Evolutionary conservation across 2,329 filamentous ascomycete genomes (phyloP).

Genomic region (Colletotrichum magnum): DNA sequence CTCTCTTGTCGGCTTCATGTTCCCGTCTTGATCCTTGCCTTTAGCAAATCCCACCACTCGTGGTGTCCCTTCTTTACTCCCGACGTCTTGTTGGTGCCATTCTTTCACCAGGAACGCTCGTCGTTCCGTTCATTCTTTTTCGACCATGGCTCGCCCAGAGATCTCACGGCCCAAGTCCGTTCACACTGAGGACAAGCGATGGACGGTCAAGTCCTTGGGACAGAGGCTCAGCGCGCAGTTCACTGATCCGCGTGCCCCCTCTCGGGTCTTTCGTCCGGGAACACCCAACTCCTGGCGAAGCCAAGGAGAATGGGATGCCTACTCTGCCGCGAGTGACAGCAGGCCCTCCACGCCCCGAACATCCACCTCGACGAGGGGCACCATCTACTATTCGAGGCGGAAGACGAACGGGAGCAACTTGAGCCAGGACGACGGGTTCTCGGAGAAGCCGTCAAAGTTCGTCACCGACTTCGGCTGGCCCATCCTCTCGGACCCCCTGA

Average conservation of each 20-base stretch:
- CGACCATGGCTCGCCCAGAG: conserved; percentile 7
- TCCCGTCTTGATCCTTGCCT: too few relatives aligned
- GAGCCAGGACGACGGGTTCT: background rate
- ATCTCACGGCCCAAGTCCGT: conserved; percentile 9
- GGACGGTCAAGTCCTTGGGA: background rate
- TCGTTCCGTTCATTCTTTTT: too few relatives aligned
- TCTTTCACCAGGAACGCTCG: conserved; percentile 10
- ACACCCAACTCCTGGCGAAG: conserved; percentile 24
- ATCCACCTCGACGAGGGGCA: conserved; percentile 2
- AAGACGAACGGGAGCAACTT: too few relatives aligned
- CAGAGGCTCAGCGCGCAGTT: background rate
- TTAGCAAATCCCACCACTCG: background rate
- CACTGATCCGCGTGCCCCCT: background rate
- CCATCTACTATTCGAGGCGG: too few relatives aligned
- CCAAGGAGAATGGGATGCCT: conserved; percentile 27
- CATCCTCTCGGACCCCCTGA: conserved; percentile 10
- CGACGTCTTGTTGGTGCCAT: conserved; percentile 11
- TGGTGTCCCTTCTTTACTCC: conserved; percentile 13
- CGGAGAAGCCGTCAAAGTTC: conserved; percentile 20
- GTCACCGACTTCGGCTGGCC: conserved; percentile 26
- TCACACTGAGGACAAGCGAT: conserved; percentile 14
- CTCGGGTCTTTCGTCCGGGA: background rate
- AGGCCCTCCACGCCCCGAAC: background rate
- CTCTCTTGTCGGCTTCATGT: too few relatives aligned
- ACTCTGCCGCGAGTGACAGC: conserved; percentile 19